These are phyloP conservation scores for Physocladia obscura DNA, from an alignment of 192 early-diverging fungal genomes.

Conservation along the genomic window DNA sequence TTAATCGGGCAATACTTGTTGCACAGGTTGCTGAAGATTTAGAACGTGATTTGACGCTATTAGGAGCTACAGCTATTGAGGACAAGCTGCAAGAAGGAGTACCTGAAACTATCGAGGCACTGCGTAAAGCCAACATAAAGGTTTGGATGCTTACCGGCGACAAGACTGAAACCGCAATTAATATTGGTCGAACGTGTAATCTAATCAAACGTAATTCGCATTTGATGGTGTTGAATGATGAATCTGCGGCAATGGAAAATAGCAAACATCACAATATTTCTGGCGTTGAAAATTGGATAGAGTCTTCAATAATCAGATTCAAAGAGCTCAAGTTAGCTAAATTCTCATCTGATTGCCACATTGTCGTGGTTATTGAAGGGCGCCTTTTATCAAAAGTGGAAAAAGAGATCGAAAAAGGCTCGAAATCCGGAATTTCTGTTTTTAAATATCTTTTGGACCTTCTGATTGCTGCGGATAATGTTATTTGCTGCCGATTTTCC, in stretches of 20 bases:
- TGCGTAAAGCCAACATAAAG: conserved; percentile 73
- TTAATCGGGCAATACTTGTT: conserved; percentile 72
- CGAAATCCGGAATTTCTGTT: conserved; percentile 23
- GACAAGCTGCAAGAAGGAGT: conserved; percentile 82
- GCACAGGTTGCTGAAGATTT: conserved; percentile 74
- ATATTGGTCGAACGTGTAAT: conserved; percentile 79
- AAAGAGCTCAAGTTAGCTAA: background rate
- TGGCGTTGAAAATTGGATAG: background rate
- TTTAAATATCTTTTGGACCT: conserved; percentile 64
- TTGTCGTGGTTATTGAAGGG: conserved; percentile 34
- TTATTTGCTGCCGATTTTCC: conserved; percentile 87
- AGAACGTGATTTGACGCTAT: conserved; percentile 67
- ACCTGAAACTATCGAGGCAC: conserved; percentile 77
- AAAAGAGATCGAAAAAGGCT: conserved; percentile 39
- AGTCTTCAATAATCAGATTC: background rate
- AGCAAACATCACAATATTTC: background rate
- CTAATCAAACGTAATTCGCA: conserved; percentile 58
- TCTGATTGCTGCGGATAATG: conserved; percentile 69
- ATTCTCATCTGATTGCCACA: conserved; percentile 5
- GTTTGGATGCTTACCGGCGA: conserved; percentile 91
- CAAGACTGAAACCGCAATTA: conserved; percentile 85
- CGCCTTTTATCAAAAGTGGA: conserved; percentile 36
- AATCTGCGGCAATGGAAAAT: background rate
- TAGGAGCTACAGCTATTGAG: conserved; percentile 84
- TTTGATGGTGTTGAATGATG: conserved; percentile 33